These are phyloP conservation scores for Hypoxylon sp. DNA, from an alignment of 2,329 filamentous ascomycete species.

Conservation along the genomic window DNA sequence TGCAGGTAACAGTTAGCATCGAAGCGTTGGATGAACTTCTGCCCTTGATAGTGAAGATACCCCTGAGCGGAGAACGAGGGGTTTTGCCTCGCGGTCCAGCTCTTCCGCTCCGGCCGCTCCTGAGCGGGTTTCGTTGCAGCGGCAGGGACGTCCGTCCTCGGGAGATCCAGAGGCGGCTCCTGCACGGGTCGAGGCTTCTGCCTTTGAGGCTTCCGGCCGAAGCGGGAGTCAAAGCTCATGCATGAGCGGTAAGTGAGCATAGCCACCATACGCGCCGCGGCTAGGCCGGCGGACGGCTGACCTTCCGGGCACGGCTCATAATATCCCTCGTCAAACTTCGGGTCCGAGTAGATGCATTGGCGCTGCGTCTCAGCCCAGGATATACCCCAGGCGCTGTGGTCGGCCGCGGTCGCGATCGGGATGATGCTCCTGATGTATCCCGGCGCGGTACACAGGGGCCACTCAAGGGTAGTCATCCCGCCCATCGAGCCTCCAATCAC, in stretches of 20 bases:
- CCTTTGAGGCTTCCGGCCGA: constrained; percentile 65
- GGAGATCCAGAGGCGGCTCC: constrained; percentile 51
- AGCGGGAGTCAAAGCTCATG: constrained; percentile 53
- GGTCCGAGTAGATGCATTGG: constrained; percentile 58
- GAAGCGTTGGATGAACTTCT: constrained; percentile 55
- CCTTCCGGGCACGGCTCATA: constrained; percentile 51
- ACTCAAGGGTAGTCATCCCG: constrained; percentile 69
- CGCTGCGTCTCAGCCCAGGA: constrained; percentile 70
- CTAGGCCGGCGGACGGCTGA: constrained; percentile 52
- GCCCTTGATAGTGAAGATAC: constrained; percentile 55
- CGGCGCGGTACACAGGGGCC: constrained; percentile 63
- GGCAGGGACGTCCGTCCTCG: constrained; percentile 56
- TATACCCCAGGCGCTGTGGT: constrained; percentile 70
- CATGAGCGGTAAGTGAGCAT: constrained; percentile 56
- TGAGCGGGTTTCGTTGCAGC: constrained; percentile 45
- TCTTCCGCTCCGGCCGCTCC: constrained; percentile 62
- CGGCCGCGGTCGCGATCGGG: constrained; percentile 67
- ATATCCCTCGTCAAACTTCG: constrained; percentile 51
- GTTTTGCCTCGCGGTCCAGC: constrained; percentile 38
- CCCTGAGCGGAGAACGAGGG: constrained; percentile 53
- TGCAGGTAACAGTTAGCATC: constrained; percentile 57
- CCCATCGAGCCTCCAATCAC: constrained; percentile 70
- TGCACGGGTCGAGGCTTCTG: constrained; percentile 40
- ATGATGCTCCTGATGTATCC: constrained; percentile 66
- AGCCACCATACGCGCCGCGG: constrained; percentile 55